Evolutionary conservation across 208 protist species (phyloP), one percentile per base, ranked within the genome.

Genomic region (Trypanosoma lewisi): DNA sequence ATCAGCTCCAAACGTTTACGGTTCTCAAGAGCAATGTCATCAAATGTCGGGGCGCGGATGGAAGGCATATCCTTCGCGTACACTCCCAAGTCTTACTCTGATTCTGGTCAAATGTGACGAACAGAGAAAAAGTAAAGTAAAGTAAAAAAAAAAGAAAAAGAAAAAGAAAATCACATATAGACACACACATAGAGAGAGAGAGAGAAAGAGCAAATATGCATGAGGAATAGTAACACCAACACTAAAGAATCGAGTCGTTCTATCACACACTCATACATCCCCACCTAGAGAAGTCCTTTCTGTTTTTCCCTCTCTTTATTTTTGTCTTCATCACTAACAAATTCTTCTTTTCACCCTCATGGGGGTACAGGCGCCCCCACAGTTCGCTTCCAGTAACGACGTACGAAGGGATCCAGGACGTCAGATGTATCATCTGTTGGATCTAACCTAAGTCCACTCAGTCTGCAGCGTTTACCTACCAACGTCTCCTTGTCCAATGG

Each of bases 1-100:
- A 80, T 57, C 17, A 67, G 39, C 55, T 66, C 60, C 63, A 86
- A 66, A 16, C 60, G 62, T 23, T 80, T 67, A 39, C 70, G 63
- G 69, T 90, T 84, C 49, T 68, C 69, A 47, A 85, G 53, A 23
- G 73, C 76, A 31, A 93, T 77, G 34, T 74, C 73, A 31, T 81
- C 72, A 59, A 93, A 78, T 11, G 75, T 75, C 5, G 59, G 49
- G 2, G 33, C n/a, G 34, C 53, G 42, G 30, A 7, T 19, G 0
- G 53, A 44, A 1, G 31, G 21, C 17, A 45, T 58, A 45, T 68
- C 55, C 34, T 53, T 68, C 31, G 51, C 52, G 33, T 50, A 48
- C 62, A 63, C 62, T 23, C 33, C 41, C 23, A 33, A 61, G 19
- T 42, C 14, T 31, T 52, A 11, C 34, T 39, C 6, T 23, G 19